Evolutionary conservation across 2,329 filamentous ascomycete genomes (phyloP).

Genomic region (Colletotrichum neosansevieriae): DNA sequence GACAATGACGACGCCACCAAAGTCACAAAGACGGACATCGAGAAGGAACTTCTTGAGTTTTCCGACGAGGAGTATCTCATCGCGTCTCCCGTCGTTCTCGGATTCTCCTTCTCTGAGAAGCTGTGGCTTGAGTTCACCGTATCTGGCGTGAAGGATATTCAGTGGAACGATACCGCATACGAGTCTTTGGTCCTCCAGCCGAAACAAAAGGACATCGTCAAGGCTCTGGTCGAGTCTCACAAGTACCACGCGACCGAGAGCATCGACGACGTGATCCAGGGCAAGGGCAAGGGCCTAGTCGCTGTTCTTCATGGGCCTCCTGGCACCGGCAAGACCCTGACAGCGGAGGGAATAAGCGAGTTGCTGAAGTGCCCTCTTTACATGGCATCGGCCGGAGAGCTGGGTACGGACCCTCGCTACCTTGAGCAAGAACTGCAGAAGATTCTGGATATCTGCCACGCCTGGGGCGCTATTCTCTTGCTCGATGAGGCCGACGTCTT

Average conservation of each 20-base stretch:
- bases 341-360: conserved; percentile 34
- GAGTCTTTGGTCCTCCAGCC: conserved; percentile 80
- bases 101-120: conserved; percentile 90
- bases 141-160: conserved; percentile 81
- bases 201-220: conserved; percentile 75
- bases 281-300: conserved; percentile 89
- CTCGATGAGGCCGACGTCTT: conserved; percentile 90
- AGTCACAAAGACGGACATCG: conserved; percentile 43
- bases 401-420: conserved; percentile 73
- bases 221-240: conserved; percentile 85
- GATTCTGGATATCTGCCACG: conserved; percentile 87
- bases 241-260: conserved; percentile 84
- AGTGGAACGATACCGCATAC: conserved; percentile 88
- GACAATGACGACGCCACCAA: conserved; percentile 34
- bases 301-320: conserved; percentile 86
- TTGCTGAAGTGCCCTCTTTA: conserved; percentile 34
- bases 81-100: conserved; percentile 85
- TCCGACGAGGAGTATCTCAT: conserved; percentile 87
- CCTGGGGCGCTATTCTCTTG: conserved; percentile 86
- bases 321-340: conserved; percentile 75
- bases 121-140: conserved; percentile 91
- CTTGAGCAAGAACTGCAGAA: conserved; percentile 84
- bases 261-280: conserved; percentile 85
- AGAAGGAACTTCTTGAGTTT: conserved; percentile 65
- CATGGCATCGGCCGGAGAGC: conserved; percentile 36